Evolutionary conservation across 345 rosid species (phyloP), one percentile per base, ranked within the genome.

Genomic region (Rhodamnia rubescens): DNA sequence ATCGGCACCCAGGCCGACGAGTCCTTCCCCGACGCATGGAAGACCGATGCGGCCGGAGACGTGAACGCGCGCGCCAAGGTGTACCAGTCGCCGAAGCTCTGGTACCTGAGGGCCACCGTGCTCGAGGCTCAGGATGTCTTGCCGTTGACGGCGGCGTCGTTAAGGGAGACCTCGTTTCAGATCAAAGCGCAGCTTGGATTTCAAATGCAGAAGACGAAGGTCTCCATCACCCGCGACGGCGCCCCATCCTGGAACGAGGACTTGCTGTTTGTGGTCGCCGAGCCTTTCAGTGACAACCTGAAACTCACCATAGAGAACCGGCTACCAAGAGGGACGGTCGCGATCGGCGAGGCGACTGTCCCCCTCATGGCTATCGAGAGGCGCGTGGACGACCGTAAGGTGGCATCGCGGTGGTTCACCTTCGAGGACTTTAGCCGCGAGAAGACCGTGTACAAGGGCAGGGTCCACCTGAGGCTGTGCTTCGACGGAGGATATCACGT

Each of bases 401-500:
- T 96, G 57, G 91, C 91, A 6, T 88, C 98, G 0, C 89, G 93
- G 20, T 96, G 99, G 99, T 88, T 93, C 86, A 90, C 88, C 14
- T 90, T 96, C 15, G 93, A 91, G 24, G 93, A 91, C 84, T 90
- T 91, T 12, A 90, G 83, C 74, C 89, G 89, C 51, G 95, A 93
- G n/a, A 92, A 92, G 69, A 85, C 87, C 58, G 84, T 87, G 49
- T 95, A 92, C 91, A 93, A 92, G 90, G 96, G 98, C 18, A 92
- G 98, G 90, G 90, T 93, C 2, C 99, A 96, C 74, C 61, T 96
- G 53, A 88, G 98, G 83, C 84, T 95, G 82, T 96, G 98, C 84
- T 95, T 95, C 81, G 99, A 96, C 75, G 99, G 98, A 0, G 98
- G 99, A 15, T 96, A 96, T 90, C 98, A 96, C 90, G 98, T 96